Evolutionary conservation across 2,329 filamentous ascomycete species (phyloP).

Genomic region (Fusarium nematophilum): DNA sequence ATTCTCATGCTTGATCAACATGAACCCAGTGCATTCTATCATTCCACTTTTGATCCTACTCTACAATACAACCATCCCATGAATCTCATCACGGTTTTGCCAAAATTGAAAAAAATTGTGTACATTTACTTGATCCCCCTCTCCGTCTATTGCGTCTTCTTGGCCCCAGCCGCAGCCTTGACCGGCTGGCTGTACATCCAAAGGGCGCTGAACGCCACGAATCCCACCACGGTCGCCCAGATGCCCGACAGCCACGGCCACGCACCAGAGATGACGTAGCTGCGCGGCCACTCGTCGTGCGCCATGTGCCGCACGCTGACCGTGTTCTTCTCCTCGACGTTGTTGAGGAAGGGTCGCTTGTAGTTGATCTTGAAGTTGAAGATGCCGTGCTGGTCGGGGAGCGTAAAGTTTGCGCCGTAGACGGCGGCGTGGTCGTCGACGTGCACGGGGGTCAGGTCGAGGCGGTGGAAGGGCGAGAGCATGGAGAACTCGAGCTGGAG

Average conservation of each 20-base stretch:
- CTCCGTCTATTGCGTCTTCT: slow-evolving; percentile 60
- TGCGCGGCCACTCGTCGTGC: slow-evolving; percentile 95
- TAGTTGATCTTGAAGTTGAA: slow-evolving; percentile 99
- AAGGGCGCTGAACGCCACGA: slow-evolving; percentile 83
- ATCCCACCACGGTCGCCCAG: slow-evolving; percentile 83
- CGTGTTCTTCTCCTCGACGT: slow-evolving; percentile 92
- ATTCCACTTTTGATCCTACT: slow-evolving; percentile 38
- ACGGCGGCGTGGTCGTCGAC: slow-evolving; percentile 75
- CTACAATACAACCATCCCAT: slow-evolving; percentile 28
- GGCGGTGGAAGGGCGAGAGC: slow-evolving; percentile 96
- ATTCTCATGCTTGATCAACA: no score
- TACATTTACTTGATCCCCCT: slow-evolving; percentile 34
- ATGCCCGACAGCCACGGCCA: slow-evolving; percentile 97
- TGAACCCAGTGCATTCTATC: slow-evolving; percentile 40
- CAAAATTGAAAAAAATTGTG: slow-evolving; percentile 26
- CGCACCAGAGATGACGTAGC: slow-evolving; percentile 87
- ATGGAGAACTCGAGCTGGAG: slow-evolving; percentile 98
- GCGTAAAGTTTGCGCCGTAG: slow-evolving; percentile 80
- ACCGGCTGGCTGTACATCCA: slow-evolving; percentile 81
- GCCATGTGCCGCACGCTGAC: slow-evolving; percentile 97
- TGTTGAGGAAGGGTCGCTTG: slow-evolving; percentile 91
- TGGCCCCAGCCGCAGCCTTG: slow-evolving; percentile 47
- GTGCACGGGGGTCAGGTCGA: slow-evolving; percentile 71
- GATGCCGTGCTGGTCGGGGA: slow-evolving; percentile 98
- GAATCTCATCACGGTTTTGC: slow-evolving; percentile 16